Conservation (phyloP, 176 grass and related monocot species). For the Hsuehochloa calcarea region DNA sequence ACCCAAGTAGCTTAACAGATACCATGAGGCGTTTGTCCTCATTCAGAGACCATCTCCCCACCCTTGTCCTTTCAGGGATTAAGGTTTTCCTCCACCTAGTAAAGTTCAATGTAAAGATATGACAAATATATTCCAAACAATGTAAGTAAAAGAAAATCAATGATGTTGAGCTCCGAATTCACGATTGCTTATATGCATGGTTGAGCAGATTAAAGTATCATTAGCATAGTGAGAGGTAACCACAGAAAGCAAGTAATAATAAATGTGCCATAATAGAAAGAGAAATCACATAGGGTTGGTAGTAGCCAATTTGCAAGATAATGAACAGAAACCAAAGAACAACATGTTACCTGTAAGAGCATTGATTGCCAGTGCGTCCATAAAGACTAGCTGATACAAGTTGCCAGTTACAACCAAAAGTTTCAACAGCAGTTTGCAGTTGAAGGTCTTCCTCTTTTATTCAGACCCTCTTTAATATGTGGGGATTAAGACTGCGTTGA, state of each 20-base stretch:
- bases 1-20: constrained; percentile 67
- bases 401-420: constrained; percentile 89
- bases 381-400: constrained; percentile 62
- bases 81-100: constrained; percentile 80
- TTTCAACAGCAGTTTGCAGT: constrained; percentile 63
- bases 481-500: constrained; percentile 93
- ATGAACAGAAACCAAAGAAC: constrained; percentile 3
- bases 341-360: constrained; percentile 70
- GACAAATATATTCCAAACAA: not conserved
- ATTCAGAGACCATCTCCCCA: constrained; percentile 82
- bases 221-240: not conserved
- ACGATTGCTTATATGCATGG: not conserved
- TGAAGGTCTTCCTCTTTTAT: constrained; percentile 79
- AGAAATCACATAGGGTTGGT: not conserved
- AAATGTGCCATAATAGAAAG: not conserved
- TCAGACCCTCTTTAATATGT: constrained; percentile 86
- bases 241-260: constrained; percentile 8
- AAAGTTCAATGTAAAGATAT: constrained; percentile 14
- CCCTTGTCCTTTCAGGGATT: constrained; percentile 66
- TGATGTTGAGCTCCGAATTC: not conserved
- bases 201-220: not conserved
- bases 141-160: constrained; percentile 20
- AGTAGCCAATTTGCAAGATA: not conserved
- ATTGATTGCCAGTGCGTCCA: constrained; percentile 77
- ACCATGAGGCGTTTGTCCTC: constrained; percentile 87